phyloP scores from a whole-genome alignment of 345 rosid genomes.

The Pugionium cornutum region DNA sequence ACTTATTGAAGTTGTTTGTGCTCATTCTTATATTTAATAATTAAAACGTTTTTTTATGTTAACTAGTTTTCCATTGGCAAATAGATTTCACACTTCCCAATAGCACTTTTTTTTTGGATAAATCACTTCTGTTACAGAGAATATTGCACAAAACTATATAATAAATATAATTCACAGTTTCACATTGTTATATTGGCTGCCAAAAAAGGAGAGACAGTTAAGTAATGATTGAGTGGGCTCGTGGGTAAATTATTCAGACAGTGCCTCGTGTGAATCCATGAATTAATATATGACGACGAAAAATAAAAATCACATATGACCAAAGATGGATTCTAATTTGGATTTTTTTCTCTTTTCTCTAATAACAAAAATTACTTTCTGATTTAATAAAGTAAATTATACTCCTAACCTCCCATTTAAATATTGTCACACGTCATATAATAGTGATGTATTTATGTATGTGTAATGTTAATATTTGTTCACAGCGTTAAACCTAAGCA shows the following conservation, averaged over 20 bases:
- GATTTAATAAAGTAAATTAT: background rate
- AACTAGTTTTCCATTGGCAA: background rate
- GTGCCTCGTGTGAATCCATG: conserved; percentile 3
- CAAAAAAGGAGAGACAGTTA: conserved; percentile 6
- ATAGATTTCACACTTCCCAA: background rate
- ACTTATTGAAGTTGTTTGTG: background rate
- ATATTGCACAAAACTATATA: background rate
- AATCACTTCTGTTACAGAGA: background rate
- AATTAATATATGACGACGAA: conserved; percentile 5
- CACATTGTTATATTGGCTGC: background rate
- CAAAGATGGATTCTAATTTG: background rate
- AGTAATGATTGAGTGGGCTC: conserved; percentile 31
- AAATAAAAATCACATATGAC: background rate
- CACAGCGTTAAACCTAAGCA: conserved; percentile 14
- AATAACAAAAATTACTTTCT: background rate
- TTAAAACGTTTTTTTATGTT: background rate
- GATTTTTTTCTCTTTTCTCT: background rate
- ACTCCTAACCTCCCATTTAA: conserved; percentile 14
- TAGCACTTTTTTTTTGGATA: too few relatives aligned
- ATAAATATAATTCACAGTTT: too few relatives aligned
- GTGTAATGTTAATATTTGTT: background rate
- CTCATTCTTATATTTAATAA: too few relatives aligned
- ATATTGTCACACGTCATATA: conserved; percentile 14
- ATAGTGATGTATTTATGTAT: conserved; percentile 13
- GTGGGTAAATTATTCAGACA: conserved; percentile 27